A percentile compares a stretch with the other conserved stretches of the same genome.
phyloP scores from a whole-genome alignment of 108 stramenopile genomes.

The Asterionellopsis glacialis region DNA sequence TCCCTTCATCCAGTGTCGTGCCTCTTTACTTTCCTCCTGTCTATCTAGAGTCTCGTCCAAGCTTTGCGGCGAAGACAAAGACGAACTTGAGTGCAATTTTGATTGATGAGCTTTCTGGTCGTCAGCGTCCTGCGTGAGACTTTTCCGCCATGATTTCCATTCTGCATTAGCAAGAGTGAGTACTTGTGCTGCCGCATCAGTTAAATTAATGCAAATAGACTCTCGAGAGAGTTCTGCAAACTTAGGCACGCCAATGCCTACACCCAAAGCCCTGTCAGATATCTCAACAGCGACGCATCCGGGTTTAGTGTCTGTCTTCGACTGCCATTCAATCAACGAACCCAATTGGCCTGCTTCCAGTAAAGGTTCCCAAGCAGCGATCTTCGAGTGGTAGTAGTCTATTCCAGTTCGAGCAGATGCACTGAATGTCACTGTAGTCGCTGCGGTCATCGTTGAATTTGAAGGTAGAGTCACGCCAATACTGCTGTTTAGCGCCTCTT shows the following conservation, averaged over 20 bases:
- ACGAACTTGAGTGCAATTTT: background rate
- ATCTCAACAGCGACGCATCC: conserved; percentile 39
- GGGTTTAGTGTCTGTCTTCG: conserved; percentile 17
- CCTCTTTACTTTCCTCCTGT: background rate
- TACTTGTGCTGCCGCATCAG: conserved; percentile 42
- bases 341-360: conserved; percentile 45
- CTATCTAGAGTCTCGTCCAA: background rate
- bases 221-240: background rate
- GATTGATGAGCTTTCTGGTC: background rate
- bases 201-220: conserved; percentile 31
- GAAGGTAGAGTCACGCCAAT: background rate
- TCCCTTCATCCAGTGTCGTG: too few species aligned
- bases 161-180: conserved; percentile 8
- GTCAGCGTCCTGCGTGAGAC: conserved; percentile 8
- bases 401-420: conserved; percentile 20
- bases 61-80: background rate
- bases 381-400: conserved; percentile 59
- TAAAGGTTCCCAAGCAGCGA: conserved; percentile 58
- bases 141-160: conserved; percentile 41
- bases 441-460: conserved; percentile 1
- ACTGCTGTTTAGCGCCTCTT: background rate
- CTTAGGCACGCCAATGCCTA: background rate
- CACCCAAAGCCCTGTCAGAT: conserved; percentile 24
- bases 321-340: conserved; percentile 34
- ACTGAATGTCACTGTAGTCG: conserved; percentile 14